Base-by-base conservation (phyloP, 805 yeast genomes). In the Yarrowia sp. region DNA sequence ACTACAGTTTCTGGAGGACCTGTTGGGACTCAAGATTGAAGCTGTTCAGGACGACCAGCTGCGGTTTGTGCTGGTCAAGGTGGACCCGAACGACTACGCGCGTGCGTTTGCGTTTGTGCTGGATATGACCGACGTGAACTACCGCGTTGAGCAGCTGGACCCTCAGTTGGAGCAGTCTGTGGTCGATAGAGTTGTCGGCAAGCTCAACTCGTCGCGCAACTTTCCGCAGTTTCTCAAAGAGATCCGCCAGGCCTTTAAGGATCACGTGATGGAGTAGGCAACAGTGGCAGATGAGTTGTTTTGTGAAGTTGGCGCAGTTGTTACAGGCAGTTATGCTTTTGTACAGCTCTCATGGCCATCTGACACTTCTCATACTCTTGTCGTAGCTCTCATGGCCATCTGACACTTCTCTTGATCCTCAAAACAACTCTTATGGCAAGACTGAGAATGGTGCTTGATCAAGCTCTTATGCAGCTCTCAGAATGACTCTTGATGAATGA, bases 1-100 rank as follows among this genome's bases (percentile, higher is more conserved):
- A 72, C 77, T 85, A 47, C 68, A 76, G 17, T 78, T 82, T 47
- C 85, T 82, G 75, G 90, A 87, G 69, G 75, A 78, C 44, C 76
- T 85, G 60, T 76, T 87, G 52, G 91, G 92, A 0, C 73, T 88
- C 68, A 77, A 78, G 42, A 81, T 88, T 19, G 85, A 84, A 67
- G 86, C 86, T 3, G 75, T 84, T 1, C 75, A 77, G 19, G 82
- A 80, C 9, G 85, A 83, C 66, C 71, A 81, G 40, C 73, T 88
- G 52, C 77, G 76, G 68, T 85, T 88, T 72, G 76, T 78, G 2
- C 87, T 87, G 72, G 74, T 74, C 1, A 83, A 83, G 58, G 77
- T 87, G 17, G 85, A 84, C 70, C 78, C 82, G 17, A 74, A 77
- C 40, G 77, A 85, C 61, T 73, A 79, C 50, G 79, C 79, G 44